These are phyloP conservation scores for Sugiyamaella grinbergsii DNA, from an alignment of 1,139 yeast genomes.

Conservation along the genomic window DNA sequence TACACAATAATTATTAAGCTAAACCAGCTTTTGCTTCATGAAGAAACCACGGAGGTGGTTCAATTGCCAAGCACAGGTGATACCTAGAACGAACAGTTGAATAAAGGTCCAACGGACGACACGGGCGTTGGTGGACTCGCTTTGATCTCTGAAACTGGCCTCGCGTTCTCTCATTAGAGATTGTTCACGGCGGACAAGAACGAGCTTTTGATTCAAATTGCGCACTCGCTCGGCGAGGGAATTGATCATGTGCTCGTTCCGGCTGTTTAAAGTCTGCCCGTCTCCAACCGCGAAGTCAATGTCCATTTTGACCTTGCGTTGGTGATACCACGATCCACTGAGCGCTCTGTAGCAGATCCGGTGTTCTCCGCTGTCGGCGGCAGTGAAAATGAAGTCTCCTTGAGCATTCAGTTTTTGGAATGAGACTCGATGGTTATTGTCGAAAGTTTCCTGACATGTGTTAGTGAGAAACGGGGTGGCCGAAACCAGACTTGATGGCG, in stretches of 20 bases:
- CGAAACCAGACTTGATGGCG: too few relatives aligned
- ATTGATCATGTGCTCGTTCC: constrained; percentile 52
- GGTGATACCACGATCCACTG: constrained; percentile 59
- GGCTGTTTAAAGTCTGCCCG: constrained; percentile 53
- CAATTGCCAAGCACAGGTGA: constrained; percentile 69
- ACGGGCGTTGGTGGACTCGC: constrained; percentile 64
- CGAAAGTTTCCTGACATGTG: constrained; percentile 58
- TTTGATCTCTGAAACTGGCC: constrained; percentile 63
- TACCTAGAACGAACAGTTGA: constrained; percentile 58
- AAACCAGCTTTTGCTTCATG: constrained; percentile 64
- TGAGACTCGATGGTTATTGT: constrained; percentile 66
- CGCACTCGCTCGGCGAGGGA: constrained; percentile 56
- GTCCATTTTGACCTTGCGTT: constrained; percentile 52
- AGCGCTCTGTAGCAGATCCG: constrained; percentile 68
- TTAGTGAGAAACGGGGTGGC: neutral
- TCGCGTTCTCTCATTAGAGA: constrained; percentile 69
- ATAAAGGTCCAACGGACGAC: constrained; percentile 68
- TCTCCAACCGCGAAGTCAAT: constrained; percentile 58
- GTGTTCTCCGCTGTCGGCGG: constrained; percentile 73
- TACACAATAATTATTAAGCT: too few relatives aligned
- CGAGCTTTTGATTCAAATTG: constrained; percentile 55
- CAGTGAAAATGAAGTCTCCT: constrained; percentile 69
- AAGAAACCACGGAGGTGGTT: constrained; percentile 64
- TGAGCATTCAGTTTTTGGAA: constrained; percentile 60
- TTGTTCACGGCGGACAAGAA: constrained; percentile 65